Base-by-base conservation (phyloP, 139 green algal genomes). In the Tetradesmus lagerheimii region DNA sequence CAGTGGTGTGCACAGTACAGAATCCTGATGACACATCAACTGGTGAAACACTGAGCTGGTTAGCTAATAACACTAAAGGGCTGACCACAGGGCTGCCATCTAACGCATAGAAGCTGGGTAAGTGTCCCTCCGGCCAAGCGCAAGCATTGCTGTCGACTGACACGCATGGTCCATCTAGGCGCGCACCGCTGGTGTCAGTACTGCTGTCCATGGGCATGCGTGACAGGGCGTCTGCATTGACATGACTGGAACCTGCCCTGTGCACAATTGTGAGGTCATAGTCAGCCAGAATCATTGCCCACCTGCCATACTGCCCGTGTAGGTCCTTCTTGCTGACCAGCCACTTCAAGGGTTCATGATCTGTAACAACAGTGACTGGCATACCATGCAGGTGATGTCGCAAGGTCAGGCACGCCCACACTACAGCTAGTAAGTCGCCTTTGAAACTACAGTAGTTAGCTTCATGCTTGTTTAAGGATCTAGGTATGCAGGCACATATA, bases 391-490 rank as follows among this genome's bases (percentile, higher is more conserved):
- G 31, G 39, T 91, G 91, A 4, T 66, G 43, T 8, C 80, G 75
- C 15, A 91, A 91, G 0, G 89, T 80, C 47, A 87, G 53, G 23
- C 86, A 77, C 0, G 66, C 90, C 85, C 78, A 92, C 0, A 88
- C 25, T 27, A 67, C 78, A 27, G 90, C 90, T 0, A 81, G 39
- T 8, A 85, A 71, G 50, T 94, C 91, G 0, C 91, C 91, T n/a
- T 92, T 88, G 1, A 75, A 83, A 18, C 43, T 34, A 41, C 80
- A 67, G 53, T 91, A 94, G 75, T 89, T 91, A 27, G 8, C 27
- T 76, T 93, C 90, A 79, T 93, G 87, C 47, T 80, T 77, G 67
- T 94, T 93, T 62, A 80, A n/a, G 5, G 62, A 77, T 15, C 92
- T 45, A 27, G 39, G 88, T 39, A 91, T 62, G 64, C 90, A 93